phyloP scores from a whole-genome alignment of 345 rosid genomes.

The Bruguiera parviflora region DNA sequence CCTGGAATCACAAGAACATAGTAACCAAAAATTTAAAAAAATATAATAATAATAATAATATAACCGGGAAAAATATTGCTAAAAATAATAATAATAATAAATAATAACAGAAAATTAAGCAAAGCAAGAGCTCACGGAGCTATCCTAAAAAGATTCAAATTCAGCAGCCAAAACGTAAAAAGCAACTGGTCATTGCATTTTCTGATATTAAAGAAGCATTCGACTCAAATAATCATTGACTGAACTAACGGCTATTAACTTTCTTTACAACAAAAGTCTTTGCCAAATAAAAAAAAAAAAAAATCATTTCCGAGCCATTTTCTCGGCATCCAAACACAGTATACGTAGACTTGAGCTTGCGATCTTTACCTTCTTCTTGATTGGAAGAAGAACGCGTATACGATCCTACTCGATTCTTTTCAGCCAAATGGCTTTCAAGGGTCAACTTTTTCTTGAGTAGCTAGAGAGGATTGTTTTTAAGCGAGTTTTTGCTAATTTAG shows the following conservation, averaged over 20 bases:
- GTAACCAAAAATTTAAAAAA: not conserved
- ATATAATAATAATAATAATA: not conserved
- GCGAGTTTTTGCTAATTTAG: not conserved
- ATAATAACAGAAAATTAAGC: too few relatives aligned
- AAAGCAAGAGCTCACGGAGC: not conserved
- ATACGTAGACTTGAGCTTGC: not conserved
- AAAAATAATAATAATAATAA: not conserved
- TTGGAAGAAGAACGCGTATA: not conserved
- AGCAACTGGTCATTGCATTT: too few relatives aligned
- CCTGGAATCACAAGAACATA: constrained; percentile 24
- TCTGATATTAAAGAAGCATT: not conserved
- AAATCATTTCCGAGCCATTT: not conserved
- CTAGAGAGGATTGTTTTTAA: not conserved
- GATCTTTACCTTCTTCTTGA: not conserved
- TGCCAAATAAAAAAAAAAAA: too few relatives aligned
- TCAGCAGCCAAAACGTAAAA: too few relatives aligned
- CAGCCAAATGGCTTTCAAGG: not conserved
- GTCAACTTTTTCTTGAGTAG: not conserved
- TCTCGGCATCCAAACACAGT: constrained; percentile 16
- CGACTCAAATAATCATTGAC: not conserved
- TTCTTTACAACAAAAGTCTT: not conserved
- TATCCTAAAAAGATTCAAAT: constrained; percentile 5
- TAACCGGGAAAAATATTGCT: not conserved
- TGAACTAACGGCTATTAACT: not conserved
- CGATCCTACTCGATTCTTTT: not conserved